These are phyloP conservation scores for Ceratocystis harringtonii DNA, from an alignment of 2,329 filamentous ascomycete species.

Conservation along the genomic window DNA sequence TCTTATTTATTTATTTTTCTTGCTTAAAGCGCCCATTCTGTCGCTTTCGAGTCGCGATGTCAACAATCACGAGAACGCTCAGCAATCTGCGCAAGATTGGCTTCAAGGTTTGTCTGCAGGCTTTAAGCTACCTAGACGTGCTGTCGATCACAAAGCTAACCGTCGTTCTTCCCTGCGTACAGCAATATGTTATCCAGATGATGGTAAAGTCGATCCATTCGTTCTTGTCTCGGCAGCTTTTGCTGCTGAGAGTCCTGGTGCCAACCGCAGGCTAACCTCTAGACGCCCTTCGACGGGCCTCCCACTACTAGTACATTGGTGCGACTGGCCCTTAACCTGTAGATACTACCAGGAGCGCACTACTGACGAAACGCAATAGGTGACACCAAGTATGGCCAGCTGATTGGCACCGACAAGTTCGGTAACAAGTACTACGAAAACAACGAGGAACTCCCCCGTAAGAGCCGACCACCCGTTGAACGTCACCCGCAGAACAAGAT, in stretches of 20 bases:
- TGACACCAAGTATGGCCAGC: slow-evolving; percentile 85
- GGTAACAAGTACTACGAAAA: slow-evolving; percentile 99
- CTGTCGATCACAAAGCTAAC: neutral
- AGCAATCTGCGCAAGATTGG: slow-evolving; percentile 78
- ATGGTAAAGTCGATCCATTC: slow-evolving; percentile 42
- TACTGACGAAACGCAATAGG: slow-evolving; percentile 34
- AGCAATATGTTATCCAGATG: slow-evolving; percentile 89
- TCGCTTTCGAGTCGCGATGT: slow-evolving; percentile 47
- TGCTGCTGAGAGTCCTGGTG: too few relatives aligned
- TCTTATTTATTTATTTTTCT: neutral
- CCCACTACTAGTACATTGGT: slow-evolving; percentile 40
- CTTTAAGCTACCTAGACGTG: neutral
- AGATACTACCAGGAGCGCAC: neutral
- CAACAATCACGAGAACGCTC: slow-evolving; percentile 73
- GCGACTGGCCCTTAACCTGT: slow-evolving; percentile 19
- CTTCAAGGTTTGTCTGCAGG: slow-evolving; percentile 51
- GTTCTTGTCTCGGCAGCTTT: neutral
- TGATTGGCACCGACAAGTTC: slow-evolving; percentile 73
- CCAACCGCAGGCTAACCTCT: neutral
- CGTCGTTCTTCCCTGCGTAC: slow-evolving; percentile 12
- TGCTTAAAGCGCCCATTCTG: neutral
- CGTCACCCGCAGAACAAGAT: neutral
- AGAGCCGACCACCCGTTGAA: slow-evolving; percentile 23
- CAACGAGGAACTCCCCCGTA: slow-evolving; percentile 79
- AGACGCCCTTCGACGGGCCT: neutral